phyloP scores from a whole-genome alignment of 345 rosid genomes.

The Sisymbrium irio region DNA sequence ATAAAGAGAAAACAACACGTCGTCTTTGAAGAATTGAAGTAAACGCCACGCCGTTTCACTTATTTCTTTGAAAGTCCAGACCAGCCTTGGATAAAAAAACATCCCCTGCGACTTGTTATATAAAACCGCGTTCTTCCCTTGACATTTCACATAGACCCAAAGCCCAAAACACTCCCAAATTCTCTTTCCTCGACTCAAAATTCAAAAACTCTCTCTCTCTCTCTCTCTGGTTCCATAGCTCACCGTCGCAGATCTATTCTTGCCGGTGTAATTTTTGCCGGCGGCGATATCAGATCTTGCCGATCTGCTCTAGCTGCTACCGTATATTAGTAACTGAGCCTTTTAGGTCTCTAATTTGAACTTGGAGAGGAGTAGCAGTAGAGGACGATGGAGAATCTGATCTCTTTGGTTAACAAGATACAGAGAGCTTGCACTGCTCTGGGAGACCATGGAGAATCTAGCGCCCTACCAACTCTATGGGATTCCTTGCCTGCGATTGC shows the following conservation, averaged over 20 bases:
- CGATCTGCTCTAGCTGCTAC: constrained; percentile 15
- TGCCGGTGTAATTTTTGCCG: not conserved
- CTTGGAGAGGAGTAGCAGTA: not conserved
- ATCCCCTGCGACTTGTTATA: not conserved
- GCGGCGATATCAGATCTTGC: constrained; percentile 17
- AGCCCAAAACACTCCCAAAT: not conserved
- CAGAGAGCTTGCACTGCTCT: constrained; percentile 99
- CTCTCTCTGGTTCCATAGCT: constrained; percentile 16
- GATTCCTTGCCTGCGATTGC: constrained; percentile 96
- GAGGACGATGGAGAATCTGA: constrained; percentile 79
- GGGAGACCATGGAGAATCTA: constrained; percentile 90
- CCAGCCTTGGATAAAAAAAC: not conserved
- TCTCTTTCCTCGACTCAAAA: not conserved
- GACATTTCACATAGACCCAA: not conserved
- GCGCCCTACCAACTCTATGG: constrained; percentile 96
- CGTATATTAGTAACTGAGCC: not conserved
- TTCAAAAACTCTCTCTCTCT: constrained; percentile 20
- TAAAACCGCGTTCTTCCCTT: constrained; percentile 5
- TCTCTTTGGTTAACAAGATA: constrained; percentile 88
- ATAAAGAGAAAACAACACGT: not conserved
- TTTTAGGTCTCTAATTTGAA: not conserved
- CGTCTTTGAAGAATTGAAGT: not conserved
- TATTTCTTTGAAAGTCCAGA: not conserved
- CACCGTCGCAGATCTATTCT: constrained; percentile 31
- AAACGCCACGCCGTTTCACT: constrained; percentile 9